Evolutionary conservation across 306 rosid species (phyloP), one percentile per base, ranked within the genome.

Genomic region (Lupinus albus): DNA sequence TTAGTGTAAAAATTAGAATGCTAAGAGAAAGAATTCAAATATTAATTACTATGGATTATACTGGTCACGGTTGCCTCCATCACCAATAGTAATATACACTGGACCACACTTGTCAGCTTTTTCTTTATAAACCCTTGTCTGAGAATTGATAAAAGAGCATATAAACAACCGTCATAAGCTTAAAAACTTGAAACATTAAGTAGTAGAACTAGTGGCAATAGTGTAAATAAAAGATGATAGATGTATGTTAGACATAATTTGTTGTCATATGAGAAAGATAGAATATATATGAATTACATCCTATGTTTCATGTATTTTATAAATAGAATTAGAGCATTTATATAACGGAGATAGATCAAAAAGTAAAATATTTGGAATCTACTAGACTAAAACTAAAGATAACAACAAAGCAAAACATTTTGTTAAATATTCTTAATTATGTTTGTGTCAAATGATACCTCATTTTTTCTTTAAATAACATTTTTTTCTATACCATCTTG

Each of bases 11-110:
- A 14, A 55, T 42, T 12, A 35, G 5, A 74, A 46, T 56, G 16
- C 2, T 57, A 12, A 49, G 4, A 59, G 15, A 38, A 71, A 21
- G 0, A 49, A n/a, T 20, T 36, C 11, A 61, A 53, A 16, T 14
- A 5, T 15, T 62, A 67, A 66, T 80, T 82, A 92, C 96, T 70
- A n/a, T 30, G 45, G 39, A 57, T n/a, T n/a, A n/a, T n/a, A 1
- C 91, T 91, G 28, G 88, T 93, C 98, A 13, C 87, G 86, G 79
- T 93, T 93, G 14, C 99, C 99, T n/a, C 99, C 99, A 73, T 93
- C 99, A 2, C 97, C 97, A 47, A 90, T 86, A 11, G 85, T 90
- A 55, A 93, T 86, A 78, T 88, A 30, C 9, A 89, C 81, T 0
- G 97, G 83, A 71, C 81, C 97, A 65, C 98, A 93, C 4, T 84